Base-by-base conservation (phyloP, 441 rosid species). In the Brassica hybrid region DNA sequence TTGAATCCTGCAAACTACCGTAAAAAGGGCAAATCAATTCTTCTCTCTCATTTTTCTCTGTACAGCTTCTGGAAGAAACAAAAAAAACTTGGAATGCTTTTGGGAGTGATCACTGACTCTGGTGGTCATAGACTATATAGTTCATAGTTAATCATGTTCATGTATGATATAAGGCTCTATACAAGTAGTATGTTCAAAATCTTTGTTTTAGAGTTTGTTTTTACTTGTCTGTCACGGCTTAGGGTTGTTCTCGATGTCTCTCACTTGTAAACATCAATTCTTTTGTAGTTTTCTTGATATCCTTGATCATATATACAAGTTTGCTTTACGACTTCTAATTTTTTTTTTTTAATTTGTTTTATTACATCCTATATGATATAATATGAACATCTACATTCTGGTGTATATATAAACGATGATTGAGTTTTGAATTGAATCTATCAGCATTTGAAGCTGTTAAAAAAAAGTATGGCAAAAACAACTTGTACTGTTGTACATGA, bases 1-100 rank as follows among this genome's bases (percentile, higher is more conserved):
- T 96, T 0, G 97, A 91, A 79, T 90, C 98, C 19, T 94, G 97
- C 80, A 86, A 91, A 80, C 73, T 88, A 58, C 91, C 87, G 12
- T 94, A 86, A 58, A 23, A 10, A 58, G 78, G 58, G 71, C 72
- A 78, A 76, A 67, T 12, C 4, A 64, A 25, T 69, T 74, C 79
- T 74, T 74, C 61, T 69, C n/a, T n/a, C 58, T 69, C 67, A 52
- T 32, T 23, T 1, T 21, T 48, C 52, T 83, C 84, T 90, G 98
- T 91, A 91, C 88, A 94, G 91, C 82, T 76, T 78, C 75, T 69
- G 69, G 79, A 77, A 71, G 6, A 13, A 14, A n/a, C n/a, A 50
- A 48, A 5, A 54, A 19, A 9, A 61, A 67, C 74, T 36, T n/a
- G n/a, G n/a, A n/a, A n/a, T n/a, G n/a, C n/a, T n/a, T n/a, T n/a